phyloP scores from a whole-genome alignment of 768 basidiomycete genomes.

The Pholiota conissans region DNA sequence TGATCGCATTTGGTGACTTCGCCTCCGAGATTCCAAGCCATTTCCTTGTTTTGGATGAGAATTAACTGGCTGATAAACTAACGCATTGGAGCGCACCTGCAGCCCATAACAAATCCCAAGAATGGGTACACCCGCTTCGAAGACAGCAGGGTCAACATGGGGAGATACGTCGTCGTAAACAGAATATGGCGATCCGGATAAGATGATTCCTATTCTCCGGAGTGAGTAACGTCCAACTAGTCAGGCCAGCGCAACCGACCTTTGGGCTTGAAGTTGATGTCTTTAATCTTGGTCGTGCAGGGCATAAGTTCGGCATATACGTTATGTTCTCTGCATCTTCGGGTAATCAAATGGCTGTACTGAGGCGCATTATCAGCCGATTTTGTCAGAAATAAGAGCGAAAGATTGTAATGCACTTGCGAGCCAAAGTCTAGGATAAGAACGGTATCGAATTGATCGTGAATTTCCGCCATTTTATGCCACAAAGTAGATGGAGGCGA shows the following conservation, averaged over 20 bases:
- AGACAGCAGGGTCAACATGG: slow-evolving; percentile 91
- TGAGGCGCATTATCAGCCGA: slow-evolving; percentile 28
- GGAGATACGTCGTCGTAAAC: slow-evolving; percentile 94
- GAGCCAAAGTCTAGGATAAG: slow-evolving; percentile 98
- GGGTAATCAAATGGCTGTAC: slow-evolving; percentile 97
- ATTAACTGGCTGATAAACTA: background rate
- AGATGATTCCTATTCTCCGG: slow-evolving; percentile 70
- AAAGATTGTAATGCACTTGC: slow-evolving; percentile 53
- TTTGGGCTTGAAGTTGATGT: slow-evolving; percentile 92
- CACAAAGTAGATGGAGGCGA: background rate
- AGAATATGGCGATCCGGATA: slow-evolving; percentile 97
- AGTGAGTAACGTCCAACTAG: background rate
- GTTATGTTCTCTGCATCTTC: slow-evolving; percentile 95
- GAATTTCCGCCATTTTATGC: slow-evolving; percentile 75
- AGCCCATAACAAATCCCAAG: slow-evolving; percentile 98
- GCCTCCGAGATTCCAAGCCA: slow-evolving; percentile 86
- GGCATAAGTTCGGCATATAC: slow-evolving; percentile 98
- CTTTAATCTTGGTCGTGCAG: slow-evolving; percentile 87
- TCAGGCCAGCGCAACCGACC: slow-evolving; percentile 42
- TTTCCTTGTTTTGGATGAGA: slow-evolving; percentile 59
- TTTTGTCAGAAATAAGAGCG: background rate
- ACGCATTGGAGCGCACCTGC: slow-evolving; percentile 59
- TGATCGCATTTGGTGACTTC: slow-evolving; percentile 85
- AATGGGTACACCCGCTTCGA: slow-evolving; percentile 85
- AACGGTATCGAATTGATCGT: slow-evolving; percentile 94